Percentiles rank a stretch among this genome's conserved stretches.
Conservation (phyloP, 805 yeast genomes). For the Maudiozyma saulgeensis region DNA sequence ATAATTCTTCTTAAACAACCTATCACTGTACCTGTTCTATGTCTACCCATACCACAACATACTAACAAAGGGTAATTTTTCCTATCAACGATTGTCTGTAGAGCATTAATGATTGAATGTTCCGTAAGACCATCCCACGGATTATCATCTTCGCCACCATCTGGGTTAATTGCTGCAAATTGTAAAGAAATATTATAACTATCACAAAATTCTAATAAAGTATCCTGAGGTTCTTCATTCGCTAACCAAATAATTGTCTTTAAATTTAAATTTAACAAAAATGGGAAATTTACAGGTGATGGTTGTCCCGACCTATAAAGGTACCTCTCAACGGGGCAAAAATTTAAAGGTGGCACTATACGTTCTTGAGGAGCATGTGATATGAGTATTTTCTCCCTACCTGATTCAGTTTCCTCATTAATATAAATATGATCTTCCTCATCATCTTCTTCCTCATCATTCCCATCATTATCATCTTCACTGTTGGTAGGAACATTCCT, state of each 20-base stretch:
- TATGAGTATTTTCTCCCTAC: slow-evolving; percentile 24
- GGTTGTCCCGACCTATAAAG: slow-evolving; percentile 92
- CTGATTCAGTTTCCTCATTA: slow-evolving; percentile 27
- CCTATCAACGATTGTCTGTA: slow-evolving; percentile 62
- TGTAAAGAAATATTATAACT: slow-evolving; percentile 62
- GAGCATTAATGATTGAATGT: slow-evolving; percentile 65
- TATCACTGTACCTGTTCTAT: slow-evolving; percentile 91
- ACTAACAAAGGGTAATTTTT: slow-evolving; percentile 78
- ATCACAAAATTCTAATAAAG: slow-evolving; percentile 72
- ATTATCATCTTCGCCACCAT: slow-evolving; percentile 58
- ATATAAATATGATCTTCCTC: slow-evolving; percentile 24
- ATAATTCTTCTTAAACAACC: slow-evolving; percentile 88
- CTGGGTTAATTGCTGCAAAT: slow-evolving; percentile 74
- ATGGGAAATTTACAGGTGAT: slow-evolving; percentile 83
- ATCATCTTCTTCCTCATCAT: slow-evolving; percentile 20
- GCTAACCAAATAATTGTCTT: slow-evolving; percentile 89
- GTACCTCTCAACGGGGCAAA: slow-evolving; percentile 86
- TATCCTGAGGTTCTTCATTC: slow-evolving; percentile 89
- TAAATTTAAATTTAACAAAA: slow-evolving; percentile 61
- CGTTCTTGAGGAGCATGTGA: slow-evolving; percentile 52
- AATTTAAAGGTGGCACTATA: slow-evolving; percentile 88
- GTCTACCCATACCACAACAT: slow-evolving; percentile 98
- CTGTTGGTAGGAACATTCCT: neutral
- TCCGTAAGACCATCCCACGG: slow-evolving; percentile 97
- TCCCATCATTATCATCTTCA: slow-evolving; percentile 8